These are phyloP conservation scores for Leishmania guyanensis DNA, from an alignment of 208 protist species.

Conservation along the genomic window DNA sequence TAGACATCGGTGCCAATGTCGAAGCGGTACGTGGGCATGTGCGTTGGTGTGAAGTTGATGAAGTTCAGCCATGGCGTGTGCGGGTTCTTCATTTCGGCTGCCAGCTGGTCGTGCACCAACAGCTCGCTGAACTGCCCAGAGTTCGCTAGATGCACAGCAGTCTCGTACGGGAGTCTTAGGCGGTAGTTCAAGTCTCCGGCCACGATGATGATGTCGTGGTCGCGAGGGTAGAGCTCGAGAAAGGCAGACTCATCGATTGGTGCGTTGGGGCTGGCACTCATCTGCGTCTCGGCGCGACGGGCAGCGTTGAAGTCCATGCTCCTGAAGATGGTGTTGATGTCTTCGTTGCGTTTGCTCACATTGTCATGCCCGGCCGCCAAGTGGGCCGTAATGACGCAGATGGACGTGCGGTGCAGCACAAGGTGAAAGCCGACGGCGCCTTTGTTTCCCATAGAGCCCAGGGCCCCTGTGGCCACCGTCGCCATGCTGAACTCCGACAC, in stretches of 20 bases:
- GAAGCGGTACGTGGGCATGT: conserved; percentile 92
- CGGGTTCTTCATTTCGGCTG: conserved; percentile 58
- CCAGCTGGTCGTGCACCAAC: conserved; percentile 85
- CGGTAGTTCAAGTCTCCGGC: conserved; percentile 95
- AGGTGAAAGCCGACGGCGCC: conserved; percentile 88
- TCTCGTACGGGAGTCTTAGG: conserved; percentile 76
- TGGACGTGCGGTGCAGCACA: conserved; percentile 62
- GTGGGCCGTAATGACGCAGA: conserved; percentile 93
- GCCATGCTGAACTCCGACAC: conserved; percentile 60
- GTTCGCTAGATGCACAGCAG: conserved; percentile 49
- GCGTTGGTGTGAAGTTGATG: conserved; percentile 63
- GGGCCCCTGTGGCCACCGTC: conserved; percentile 82
- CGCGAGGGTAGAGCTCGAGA: conserved; percentile 62
- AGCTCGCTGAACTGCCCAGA: conserved; percentile 43
- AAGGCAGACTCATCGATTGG: conserved; percentile 22
- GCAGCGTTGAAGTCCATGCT: conserved; percentile 86
- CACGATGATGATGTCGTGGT: conserved; percentile 90
- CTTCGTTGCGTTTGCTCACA: conserved; percentile 87
- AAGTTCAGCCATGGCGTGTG: conserved; percentile 86
- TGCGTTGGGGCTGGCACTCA: conserved; percentile 24
- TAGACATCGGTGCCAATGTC: conserved; percentile 89
- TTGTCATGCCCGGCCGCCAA: conserved; percentile 91
- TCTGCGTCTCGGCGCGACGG: conserved; percentile 44
- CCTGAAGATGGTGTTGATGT: conserved; percentile 89
- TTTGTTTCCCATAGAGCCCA: conserved; percentile 93